These are phyloP conservation scores for Boletus mariae DNA, from an alignment of 1,284 basidiomycete species.

Conservation along the genomic window DNA sequence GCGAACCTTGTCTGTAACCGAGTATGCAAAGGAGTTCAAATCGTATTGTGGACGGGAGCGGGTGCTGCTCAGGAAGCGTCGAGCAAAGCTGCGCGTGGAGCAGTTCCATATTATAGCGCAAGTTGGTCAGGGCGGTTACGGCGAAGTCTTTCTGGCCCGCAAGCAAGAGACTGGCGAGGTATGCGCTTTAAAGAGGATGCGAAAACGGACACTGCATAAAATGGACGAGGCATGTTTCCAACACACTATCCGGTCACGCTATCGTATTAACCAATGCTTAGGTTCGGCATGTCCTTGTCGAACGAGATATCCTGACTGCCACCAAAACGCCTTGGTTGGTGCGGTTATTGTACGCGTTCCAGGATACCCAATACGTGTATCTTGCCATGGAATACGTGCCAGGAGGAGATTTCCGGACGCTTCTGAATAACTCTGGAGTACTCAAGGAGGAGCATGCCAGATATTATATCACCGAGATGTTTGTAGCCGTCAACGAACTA, in stretches of 20 bases:
- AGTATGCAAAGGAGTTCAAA: slow-evolving; percentile 79
- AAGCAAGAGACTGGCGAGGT: slow-evolving; percentile 92
- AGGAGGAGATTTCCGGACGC: slow-evolving; percentile 92
- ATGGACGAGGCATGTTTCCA: slow-evolving; percentile 82
- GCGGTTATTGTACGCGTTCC: slow-evolving; percentile 88
- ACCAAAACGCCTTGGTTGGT: slow-evolving; percentile 97
- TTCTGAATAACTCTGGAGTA: slow-evolving; percentile 94
- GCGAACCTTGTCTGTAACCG: slow-evolving; percentile 59
- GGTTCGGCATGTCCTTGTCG: slow-evolving; percentile 94
- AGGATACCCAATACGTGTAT: slow-evolving; percentile 85
- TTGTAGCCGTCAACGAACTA: slow-evolving; percentile 84
- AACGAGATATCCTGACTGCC: slow-evolving; percentile 92
- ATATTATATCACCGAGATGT: slow-evolving; percentile 97
- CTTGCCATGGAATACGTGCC: slow-evolving; percentile 99
- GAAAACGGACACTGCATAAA: slow-evolving; percentile 87
- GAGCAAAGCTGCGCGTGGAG: slow-evolving; percentile 83
- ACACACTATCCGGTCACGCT: background rate
- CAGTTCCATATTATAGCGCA: slow-evolving; percentile 96
- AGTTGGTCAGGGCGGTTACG: slow-evolving; percentile 95
- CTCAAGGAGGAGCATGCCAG: slow-evolving; percentile 93
- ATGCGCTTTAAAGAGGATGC: slow-evolving; percentile 95
- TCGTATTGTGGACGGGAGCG: slow-evolving; percentile 92
- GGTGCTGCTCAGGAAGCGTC: slow-evolving; percentile 81
- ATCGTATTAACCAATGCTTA: slow-evolving; percentile 28
- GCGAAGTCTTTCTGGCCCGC: slow-evolving; percentile 90